Evolutionary conservation across 345 rosid genomes (phyloP).

Genomic region (Passiflora organensis): DNA sequence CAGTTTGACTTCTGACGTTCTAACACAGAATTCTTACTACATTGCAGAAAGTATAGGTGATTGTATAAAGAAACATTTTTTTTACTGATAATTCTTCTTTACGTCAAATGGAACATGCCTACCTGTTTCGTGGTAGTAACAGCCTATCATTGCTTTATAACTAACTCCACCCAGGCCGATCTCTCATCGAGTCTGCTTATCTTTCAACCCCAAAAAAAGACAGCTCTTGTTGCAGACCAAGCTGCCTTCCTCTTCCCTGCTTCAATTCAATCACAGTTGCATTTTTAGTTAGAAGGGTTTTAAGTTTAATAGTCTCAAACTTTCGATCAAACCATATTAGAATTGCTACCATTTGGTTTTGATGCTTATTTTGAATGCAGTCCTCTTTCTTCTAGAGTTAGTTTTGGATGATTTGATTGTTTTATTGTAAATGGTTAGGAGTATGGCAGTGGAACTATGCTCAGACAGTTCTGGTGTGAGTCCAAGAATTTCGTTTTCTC

Average conservation of each 20-base stretch:
- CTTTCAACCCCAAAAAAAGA: not conserved
- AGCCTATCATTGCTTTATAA: constrained; percentile 5
- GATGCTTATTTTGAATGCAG: too few relatives aligned
- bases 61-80: not conserved
- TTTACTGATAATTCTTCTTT: not conserved
- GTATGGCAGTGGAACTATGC: constrained; percentile 67
- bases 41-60: too few relatives aligned
- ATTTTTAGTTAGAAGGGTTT: not conserved
- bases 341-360: too few relatives aligned
- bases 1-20: too few relatives aligned
- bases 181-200: not conserved
- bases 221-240: too few relatives aligned
- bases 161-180: constrained; percentile 11
- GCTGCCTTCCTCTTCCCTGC: too few relatives aligned
- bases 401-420: too few relatives aligned
- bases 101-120: constrained; percentile 12
- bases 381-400: too few relatives aligned
- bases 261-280: too few relatives aligned
- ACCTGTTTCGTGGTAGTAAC: constrained; percentile 11
- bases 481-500: constrained; percentile 80
- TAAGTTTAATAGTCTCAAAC: not conserved
- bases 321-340: too few relatives aligned
- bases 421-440: too few relatives aligned
- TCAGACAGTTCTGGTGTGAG: constrained; percentile 48
- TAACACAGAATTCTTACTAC: too few relatives aligned